A percentile compares a stretch with the other conserved stretches of the same genome.
These are phyloP conservation scores for Phytophthora podocarpi DNA, from an alignment of 352 stramenopile species.

Conservation along the genomic window DNA sequence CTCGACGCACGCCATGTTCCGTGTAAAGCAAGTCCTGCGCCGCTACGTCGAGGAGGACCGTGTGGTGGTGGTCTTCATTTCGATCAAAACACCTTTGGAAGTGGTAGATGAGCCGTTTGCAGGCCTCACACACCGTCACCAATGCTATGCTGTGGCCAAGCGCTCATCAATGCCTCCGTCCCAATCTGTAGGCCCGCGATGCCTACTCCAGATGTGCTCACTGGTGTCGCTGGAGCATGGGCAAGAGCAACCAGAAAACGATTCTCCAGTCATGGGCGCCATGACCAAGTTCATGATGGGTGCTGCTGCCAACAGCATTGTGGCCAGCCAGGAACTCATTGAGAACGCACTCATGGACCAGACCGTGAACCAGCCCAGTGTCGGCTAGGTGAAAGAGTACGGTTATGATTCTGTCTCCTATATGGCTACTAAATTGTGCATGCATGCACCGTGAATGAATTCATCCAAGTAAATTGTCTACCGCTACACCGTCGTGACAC, in stretches of 20 bases:
- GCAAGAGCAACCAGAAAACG: slow-evolving; percentile 31
- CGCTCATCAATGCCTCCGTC: slow-evolving; percentile 22
- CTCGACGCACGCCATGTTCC: slow-evolving; percentile 40
- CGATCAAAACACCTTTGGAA: slow-evolving; percentile 39
- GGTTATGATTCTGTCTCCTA: background rate
- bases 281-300: slow-evolving; percentile 52
- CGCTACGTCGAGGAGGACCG: slow-evolving; percentile 41
- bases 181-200: slow-evolving; percentile 30
- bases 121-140: slow-evolving; percentile 36
- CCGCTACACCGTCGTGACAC: no score
- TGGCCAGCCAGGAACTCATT: slow-evolving; percentile 41
- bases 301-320: slow-evolving; percentile 37
- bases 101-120: slow-evolving; percentile 37
- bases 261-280: slow-evolving; percentile 35
- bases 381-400: background rate
- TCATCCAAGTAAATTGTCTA: background rate
- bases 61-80: slow-evolving; percentile 40
- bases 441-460: background rate
- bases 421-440: background rate
- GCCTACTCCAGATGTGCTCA: slow-evolving; percentile 59
- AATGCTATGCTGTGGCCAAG: slow-evolving; percentile 41
- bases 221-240: slow-evolving; percentile 38
- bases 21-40: slow-evolving; percentile 40
- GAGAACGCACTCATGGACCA: slow-evolving; percentile 44
- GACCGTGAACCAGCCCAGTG: slow-evolving; percentile 19